These are phyloP conservation scores for Entomortierella parvispora DNA, from an alignment of 192 early-diverging fungal species.

Conservation along the genomic window DNA sequence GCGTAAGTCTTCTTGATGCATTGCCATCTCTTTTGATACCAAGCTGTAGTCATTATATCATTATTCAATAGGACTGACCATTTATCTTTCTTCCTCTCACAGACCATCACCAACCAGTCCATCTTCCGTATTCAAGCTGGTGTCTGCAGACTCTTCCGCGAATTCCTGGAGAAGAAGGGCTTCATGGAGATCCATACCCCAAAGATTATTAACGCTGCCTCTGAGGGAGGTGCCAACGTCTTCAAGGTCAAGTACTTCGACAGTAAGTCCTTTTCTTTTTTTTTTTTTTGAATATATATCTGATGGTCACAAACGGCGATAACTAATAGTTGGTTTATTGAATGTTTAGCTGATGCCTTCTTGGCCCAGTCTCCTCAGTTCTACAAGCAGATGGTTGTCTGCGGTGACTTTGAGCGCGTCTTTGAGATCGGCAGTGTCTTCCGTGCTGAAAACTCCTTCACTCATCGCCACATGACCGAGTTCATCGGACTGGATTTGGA, in stretches of 20 bases:
- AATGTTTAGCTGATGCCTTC: constrained; percentile 77
- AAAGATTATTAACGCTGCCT: constrained; percentile 92
- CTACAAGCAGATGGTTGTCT: constrained; percentile 99
- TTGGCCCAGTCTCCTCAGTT: constrained; percentile 99
- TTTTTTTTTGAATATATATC: too few species aligned
- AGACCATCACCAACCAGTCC: constrained; percentile 95
- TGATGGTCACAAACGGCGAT: too few species aligned
- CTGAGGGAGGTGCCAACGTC: constrained; percentile 98
- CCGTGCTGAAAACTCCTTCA: constrained; percentile 97
- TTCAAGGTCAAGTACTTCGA: constrained; percentile 98
- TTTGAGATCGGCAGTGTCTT: constrained; percentile 97
- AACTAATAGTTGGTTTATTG: too few species aligned
- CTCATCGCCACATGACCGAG: constrained; percentile 99
- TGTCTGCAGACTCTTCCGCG: constrained; percentile 94
- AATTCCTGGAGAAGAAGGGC: constrained; percentile 81
- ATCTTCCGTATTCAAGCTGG: constrained; percentile 98
- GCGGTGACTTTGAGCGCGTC: constrained; percentile 96
- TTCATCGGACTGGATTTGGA: constrained; percentile 99
- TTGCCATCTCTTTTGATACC: neutral
- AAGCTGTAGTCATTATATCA: neutral
- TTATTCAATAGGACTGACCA: neutral
- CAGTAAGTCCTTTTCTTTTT: constrained; percentile 52
- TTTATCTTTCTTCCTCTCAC: neutral
- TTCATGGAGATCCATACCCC: constrained; percentile 99
- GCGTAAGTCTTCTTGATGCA: constrained; percentile 59